A percentile compares a stretch with the other conserved stretches of the same genome.
Conservation (phyloP, 805 yeast species). For the Groenewaldozyma salmanticensis region DNA sequence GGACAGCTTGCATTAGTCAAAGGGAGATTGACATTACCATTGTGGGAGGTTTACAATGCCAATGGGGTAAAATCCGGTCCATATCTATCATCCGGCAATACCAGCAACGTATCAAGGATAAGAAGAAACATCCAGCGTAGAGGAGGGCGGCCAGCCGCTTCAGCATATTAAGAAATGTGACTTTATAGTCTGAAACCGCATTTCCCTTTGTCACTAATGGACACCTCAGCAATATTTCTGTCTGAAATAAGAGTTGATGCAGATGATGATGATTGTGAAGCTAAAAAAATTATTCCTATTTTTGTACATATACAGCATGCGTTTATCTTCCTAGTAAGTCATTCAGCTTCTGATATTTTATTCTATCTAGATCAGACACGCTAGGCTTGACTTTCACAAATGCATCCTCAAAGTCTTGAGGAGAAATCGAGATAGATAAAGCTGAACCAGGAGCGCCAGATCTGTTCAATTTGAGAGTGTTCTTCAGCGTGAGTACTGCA, state of each 20-base stretch:
- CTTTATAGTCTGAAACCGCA: not conserved
- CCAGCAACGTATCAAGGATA: slow-evolving; percentile 8
- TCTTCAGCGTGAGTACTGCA: slow-evolving; percentile 45
- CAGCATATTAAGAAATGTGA: not conserved
- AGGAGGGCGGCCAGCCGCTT: slow-evolving; percentile 2
- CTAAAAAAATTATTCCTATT: too few species aligned
- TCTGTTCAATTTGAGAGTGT: slow-evolving; percentile 33
- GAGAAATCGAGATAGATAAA: slow-evolving; percentile 38
- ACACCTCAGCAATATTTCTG: too few species aligned
- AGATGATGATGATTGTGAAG: too few species aligned
- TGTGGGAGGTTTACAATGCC: slow-evolving; percentile 38
- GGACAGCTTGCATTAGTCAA: slow-evolving; percentile 39
- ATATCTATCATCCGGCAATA: slow-evolving; percentile 30
- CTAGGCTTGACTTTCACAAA: slow-evolving; percentile 74
- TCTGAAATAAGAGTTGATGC: too few species aligned
- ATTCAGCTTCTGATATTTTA: slow-evolving; percentile 48
- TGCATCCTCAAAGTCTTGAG: slow-evolving; percentile 61
- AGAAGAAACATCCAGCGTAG: slow-evolving; percentile 12
- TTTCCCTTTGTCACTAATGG: too few species aligned
- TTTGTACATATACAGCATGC: too few species aligned
- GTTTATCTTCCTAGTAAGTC: slow-evolving; percentile 8
- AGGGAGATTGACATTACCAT: slow-evolving; percentile 60
- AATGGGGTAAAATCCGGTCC: slow-evolving; percentile 31
- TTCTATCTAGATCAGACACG: slow-evolving; percentile 77
- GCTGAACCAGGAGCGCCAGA: slow-evolving; percentile 28